Evolutionary conservation across 106 monocot genomes (phyloP).

Genomic region (Xerophyta viscosa): DNA sequence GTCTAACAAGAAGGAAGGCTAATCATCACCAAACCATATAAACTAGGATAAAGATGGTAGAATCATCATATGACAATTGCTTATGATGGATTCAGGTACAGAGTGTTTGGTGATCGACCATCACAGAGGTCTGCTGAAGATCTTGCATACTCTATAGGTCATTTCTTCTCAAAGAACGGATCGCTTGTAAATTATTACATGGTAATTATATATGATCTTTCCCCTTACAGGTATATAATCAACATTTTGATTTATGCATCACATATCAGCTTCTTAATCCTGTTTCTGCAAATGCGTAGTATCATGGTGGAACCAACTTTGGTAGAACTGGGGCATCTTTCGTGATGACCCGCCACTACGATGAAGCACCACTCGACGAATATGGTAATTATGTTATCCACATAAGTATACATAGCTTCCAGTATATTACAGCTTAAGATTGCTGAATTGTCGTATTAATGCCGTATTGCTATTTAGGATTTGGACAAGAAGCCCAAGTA

Average conservation of each 20-base stretch:
- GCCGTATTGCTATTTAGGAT: too few species aligned
- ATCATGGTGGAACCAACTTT: constrained; percentile 93
- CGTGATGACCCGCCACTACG: constrained; percentile 76
- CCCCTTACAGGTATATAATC: too few species aligned
- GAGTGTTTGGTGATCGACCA: constrained; percentile 87
- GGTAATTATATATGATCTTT: constrained; percentile 26
- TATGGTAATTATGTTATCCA: constrained; percentile 38
- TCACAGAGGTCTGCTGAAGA: constrained; percentile 95
- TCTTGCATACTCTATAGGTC: constrained; percentile 69
- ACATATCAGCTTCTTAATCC: too few species aligned
- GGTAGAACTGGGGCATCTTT: constrained; percentile 68
- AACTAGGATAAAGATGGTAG: too few species aligned
- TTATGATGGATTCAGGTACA: too few species aligned
- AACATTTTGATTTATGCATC: too few species aligned
- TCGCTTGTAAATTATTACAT: constrained; percentile 90
- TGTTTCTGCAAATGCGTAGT: constrained; percentile 27
- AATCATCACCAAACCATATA: too few species aligned
- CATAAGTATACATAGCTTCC: too few species aligned
- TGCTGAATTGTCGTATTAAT: too few species aligned
- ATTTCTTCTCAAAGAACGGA: constrained; percentile 90
- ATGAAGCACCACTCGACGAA: constrained; percentile 97
- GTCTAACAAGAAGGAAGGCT: too few species aligned
- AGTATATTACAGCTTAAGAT: too few species aligned
- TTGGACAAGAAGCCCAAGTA: constrained; percentile 82
- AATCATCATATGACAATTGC: too few species aligned